Base-by-base conservation (phyloP, 2,329 filamentous ascomycete species). In the Fusarium sp. region DNA sequence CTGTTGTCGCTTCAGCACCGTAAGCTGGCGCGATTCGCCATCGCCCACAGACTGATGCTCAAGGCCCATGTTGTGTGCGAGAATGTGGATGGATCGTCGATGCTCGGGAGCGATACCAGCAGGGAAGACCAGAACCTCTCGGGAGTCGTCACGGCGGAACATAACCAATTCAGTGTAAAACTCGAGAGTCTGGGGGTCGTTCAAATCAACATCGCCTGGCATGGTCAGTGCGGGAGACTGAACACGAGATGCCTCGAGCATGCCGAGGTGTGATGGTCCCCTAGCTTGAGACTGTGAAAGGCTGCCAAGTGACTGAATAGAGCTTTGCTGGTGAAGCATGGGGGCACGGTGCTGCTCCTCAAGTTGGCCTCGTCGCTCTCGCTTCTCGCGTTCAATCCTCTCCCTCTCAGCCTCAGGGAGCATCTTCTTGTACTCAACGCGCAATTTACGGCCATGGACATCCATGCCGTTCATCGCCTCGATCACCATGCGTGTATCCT, bases 401-500 rank as follows among this genome's bases (percentile, higher is more conserved):
- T 99, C 96, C 58, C 96, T 90, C 83, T 98, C 96, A 36, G 95
- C 94, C 73, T 97, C 90, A 2, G 96, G 96, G 10, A 99, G 89
- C 96, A 99, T 98, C 85, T 98, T 98, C 88, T 99, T 99, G 86
- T 98, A 99, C 83, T 99, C 96, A 31, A 99, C 96, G 54, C 96
- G 90, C 75, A 99, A 85, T 84, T 98, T 98, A 69, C 96, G 90
- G 50, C 96, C 96, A 80, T 97, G 95, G 14, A 99, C 90, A 79
- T 98, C 96, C 82, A 98, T 93, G 77, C 97, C 95, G 80, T 99
- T 99, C 88, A 99, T 92, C 58, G 92, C 89, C 65, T 97, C 93
- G 71, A 99, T 99, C 55, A 98, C 96, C 55, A 92, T 89, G 18
- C 93, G 92, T 1, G 96, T 99, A 82, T 99, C 96, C 73, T 98